A percentile compares a stretch with the other conserved stretches of the same genome.
Conservation (phyloP, 129 eudicot genomes). For the Tanacetum coccineum region DNA sequence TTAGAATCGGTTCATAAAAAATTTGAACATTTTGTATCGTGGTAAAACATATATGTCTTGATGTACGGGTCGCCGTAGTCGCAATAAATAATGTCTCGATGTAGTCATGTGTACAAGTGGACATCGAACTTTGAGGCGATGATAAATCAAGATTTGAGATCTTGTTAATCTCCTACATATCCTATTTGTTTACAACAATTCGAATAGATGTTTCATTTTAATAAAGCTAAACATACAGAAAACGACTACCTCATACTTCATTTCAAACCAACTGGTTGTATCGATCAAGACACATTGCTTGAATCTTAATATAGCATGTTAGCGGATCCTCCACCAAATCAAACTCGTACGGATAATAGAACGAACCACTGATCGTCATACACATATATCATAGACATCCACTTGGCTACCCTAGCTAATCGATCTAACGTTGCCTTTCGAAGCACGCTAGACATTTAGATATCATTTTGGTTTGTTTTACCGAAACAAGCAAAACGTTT, state of each 20-base stretch:
- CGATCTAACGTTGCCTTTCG: constrained; percentile 5
- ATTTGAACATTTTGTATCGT: no score
- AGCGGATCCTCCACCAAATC: constrained; percentile 13
- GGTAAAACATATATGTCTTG: no score
- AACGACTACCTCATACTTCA: not conserved
- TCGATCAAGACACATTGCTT: not conserved
- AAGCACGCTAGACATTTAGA: constrained; percentile 23
- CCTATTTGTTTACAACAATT: not conserved
- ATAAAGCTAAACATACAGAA: not conserved
- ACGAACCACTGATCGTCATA: constrained; percentile 13
- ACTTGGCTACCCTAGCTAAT: constrained; percentile 18
- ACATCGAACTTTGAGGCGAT: no score
- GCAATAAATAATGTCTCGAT: no score
- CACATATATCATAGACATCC: constrained; percentile 26
- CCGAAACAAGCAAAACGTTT: constrained; percentile 25
- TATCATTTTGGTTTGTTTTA: constrained; percentile 18
- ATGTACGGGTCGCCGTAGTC: no score
- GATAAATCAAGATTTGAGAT: no score
- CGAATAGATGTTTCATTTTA: not conserved
- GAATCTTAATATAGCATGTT: constrained; percentile 1
- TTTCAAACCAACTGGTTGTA: not conserved
- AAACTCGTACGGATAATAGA: constrained; percentile 6
- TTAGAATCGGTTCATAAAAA: no score
- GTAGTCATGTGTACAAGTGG: no score
- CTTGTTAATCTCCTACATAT: no score